Base-by-base conservation (phyloP, 2,329 filamentous ascomycete genomes). In the Purpureocillium lavendulum region DNA sequence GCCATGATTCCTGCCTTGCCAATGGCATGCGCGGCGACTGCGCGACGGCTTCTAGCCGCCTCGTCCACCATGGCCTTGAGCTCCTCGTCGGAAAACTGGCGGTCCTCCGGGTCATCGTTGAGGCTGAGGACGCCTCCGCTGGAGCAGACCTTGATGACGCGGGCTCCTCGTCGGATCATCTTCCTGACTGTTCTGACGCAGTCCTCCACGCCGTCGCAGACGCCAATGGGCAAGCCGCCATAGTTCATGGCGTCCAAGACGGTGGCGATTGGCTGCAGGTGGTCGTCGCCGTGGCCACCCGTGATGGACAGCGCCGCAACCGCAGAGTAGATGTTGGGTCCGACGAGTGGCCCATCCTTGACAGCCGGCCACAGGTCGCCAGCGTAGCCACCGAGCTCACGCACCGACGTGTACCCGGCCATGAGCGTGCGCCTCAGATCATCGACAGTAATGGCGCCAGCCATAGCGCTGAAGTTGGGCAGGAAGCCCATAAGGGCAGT, bases 401-500 rank as follows among this genome's bases (percentile, higher is more conserved):
- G 58, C 3, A 74, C 58, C 10, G 65, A 69, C 0, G 71, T 75
- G 55, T 71, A 73, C 7, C 71, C 71, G 5, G 61, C 57, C 53
- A 65, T 59, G 6, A 66, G 40, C 1, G 60, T 58, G 40, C 60
- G 56, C 56, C 59, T 61, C 47, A 61, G 61, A 5, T 57, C 46
- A 7, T 47, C 40, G 2, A 42, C 42, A 9, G 45, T 44, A 14
- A 48, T 21, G 17, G 46, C 46, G 15, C 46, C 46, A 4, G 31
- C 42, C 9, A 48, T 15, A 7, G 46, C 45, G 14, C 37, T 40
- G 29, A 18, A 39, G 4, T 40, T 42, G 3, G 46, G 46, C 4
- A 48, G 39, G 11, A 47, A 47, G 7, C 14, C 28, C 3, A 18
- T 10, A 10, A 36, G 3, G 1, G 17, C 26, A 4, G 16, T 14